Base-by-base conservation (phyloP, 345 rosid species). In the Murraya paniculata region DNA sequence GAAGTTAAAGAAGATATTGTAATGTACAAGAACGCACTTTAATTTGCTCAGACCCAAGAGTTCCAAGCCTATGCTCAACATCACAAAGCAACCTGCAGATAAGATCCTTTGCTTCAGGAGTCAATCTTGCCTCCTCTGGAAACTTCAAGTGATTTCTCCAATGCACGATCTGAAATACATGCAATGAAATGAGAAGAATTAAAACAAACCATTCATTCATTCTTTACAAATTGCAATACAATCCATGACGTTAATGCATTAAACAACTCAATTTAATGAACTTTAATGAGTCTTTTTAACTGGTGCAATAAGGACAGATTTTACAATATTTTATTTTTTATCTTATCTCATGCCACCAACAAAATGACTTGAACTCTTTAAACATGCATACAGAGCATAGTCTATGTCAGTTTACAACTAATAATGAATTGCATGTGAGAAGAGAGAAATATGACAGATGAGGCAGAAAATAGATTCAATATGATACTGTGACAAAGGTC, bases 31-130 rank as follows among this genome's bases (percentile, higher is more conserved):
- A 71, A 78, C 78, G 53, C 85, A 91, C 98, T 86, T 90, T 93
- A 79, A 95, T 90, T 83, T 92, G 91, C 74, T 84, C 79, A 1
- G 90, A 90, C 48, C 95, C 96, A 22, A 73, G 69, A 78, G 94
- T 92, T 72, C 98, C 98, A 79, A 93, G 94, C 83, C 98, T 89
- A 80, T 87, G 86, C 38, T 95, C 93, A 82, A 87, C 96, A 79
- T 93, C 94, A 80, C 97, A 95, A 82, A 95, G 91, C 88, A 95
- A 86, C 78, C 88, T 83, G 79, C 87, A 82, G 25, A 93, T 92
- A 78, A 95, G 90, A 82, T 95, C 87, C 84, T 86, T 87, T 59
- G 98, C 98, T 80, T 87, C 94, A 50, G 93, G 91, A 79, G 98
- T 87, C 81, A 95, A 75, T 82, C 98, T 95, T 76, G 93, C 86